Conservation (phyloP, 805 yeast genomes). For the Ogataea allantospora region DNA sequence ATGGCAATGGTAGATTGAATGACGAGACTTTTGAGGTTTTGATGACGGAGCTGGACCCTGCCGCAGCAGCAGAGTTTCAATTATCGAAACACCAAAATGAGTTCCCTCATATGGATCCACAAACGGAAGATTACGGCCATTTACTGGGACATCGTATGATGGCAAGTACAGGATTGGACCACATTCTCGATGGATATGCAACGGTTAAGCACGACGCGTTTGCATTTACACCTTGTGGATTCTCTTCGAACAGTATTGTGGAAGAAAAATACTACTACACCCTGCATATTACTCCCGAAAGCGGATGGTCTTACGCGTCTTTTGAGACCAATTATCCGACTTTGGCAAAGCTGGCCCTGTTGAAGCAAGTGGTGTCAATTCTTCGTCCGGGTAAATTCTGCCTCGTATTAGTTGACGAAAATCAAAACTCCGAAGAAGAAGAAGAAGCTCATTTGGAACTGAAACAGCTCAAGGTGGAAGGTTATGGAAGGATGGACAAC, state of each 20-base stretch:
- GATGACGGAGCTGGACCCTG: constrained; percentile 79
- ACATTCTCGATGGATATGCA: constrained; percentile 34
- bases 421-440: constrained; percentile 27
- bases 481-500: constrained; percentile 63
- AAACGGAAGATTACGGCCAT: constrained; percentile 73
- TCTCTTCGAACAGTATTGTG: constrained; percentile 79
- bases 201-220: constrained; percentile 70
- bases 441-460: constrained; percentile 27
- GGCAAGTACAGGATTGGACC: constrained; percentile 57
- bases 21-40: constrained; percentile 80
- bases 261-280: constrained; percentile 65
- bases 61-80: constrained; percentile 55
- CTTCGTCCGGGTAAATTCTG: constrained; percentile 80
- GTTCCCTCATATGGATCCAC: constrained; percentile 43
- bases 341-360: constrained; percentile 51
- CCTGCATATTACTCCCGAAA: constrained; percentile 90
- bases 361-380: constrained; percentile 56
- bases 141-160: constrained; percentile 70
- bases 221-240: constrained; percentile 93
- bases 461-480: constrained; percentile 35
- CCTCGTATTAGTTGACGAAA: constrained; percentile 31
- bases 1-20: constrained; percentile 5
- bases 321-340: constrained; percentile 83
- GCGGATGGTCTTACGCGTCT: constrained; percentile 93
- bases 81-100: constrained; percentile 31